Conservation (phyloP, 2,329 filamentous ascomycete genomes). For the Calonectria pseudoreteaudii region DNA sequence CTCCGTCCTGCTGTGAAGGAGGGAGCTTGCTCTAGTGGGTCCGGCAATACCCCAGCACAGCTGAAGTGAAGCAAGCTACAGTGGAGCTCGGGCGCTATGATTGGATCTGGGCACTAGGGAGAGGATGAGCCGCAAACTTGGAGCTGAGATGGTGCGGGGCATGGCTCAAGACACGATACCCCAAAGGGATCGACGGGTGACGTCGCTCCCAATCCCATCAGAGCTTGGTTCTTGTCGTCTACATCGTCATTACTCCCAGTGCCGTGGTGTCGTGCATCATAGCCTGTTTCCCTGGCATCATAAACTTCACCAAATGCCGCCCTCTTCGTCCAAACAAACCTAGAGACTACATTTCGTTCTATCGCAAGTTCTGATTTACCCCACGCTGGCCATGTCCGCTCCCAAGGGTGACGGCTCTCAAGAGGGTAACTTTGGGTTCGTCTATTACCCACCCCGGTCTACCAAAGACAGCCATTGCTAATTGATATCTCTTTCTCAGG, state of each 20-base stretch:
- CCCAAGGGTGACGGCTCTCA: slow-evolving; percentile 42
- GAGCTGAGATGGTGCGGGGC: slow-evolving; percentile 20
- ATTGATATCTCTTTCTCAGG: slow-evolving; percentile 51
- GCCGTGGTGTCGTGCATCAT: slow-evolving; percentile 25
- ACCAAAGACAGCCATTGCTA: neutral
- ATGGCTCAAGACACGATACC: slow-evolving; percentile 12
- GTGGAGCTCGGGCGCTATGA: neutral
- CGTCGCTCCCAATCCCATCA: slow-evolving; percentile 31
- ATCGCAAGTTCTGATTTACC: neutral
- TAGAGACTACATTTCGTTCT: neutral
- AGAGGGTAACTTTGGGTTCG: slow-evolving; percentile 57
- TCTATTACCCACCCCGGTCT: neutral
- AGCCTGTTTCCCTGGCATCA: slow-evolving; percentile 28
- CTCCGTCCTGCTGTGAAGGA: neutral
- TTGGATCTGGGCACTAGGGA: neutral
- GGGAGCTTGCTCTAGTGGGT: neutral
- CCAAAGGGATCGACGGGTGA: slow-evolving; percentile 33
- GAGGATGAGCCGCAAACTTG: neutral
- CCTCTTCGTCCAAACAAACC: neutral
- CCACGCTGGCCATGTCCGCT: slow-evolving; percentile 47
- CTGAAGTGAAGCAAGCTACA: slow-evolving; percentile 19
- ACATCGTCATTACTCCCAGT: slow-evolving; percentile 21
- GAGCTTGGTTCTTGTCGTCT: slow-evolving; percentile 40
- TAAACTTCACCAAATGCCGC: neutral
- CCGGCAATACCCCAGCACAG: neutral